These are phyloP conservation scores for Cladosporium colombiae DNA, from an alignment of 2,329 filamentous ascomycete species.

Conservation along the genomic window DNA sequence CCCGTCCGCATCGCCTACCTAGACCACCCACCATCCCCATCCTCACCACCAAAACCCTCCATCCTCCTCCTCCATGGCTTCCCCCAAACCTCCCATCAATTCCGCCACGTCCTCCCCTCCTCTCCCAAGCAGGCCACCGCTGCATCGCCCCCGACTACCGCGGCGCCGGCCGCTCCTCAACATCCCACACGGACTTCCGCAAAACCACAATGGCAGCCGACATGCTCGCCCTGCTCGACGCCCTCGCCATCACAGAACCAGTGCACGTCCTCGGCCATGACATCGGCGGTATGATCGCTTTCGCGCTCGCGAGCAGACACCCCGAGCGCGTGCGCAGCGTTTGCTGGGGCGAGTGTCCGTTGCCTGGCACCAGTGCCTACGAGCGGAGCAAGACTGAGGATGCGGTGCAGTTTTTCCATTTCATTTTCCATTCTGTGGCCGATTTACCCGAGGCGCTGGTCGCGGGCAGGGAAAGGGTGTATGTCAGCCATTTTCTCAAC, in stretches of 20 bases:
- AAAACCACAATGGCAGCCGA: constrained; percentile 46
- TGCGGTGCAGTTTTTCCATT: constrained; percentile 39
- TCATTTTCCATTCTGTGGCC: constrained; percentile 42
- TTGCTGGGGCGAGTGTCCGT: constrained; percentile 46
- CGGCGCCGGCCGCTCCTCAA: constrained; percentile 43
- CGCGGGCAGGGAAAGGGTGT: constrained; percentile 41
- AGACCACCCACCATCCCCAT: constrained; percentile 16
- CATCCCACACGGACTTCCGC: constrained; percentile 40
- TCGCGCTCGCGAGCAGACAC: constrained; percentile 43
- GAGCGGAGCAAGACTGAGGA: constrained; percentile 29
- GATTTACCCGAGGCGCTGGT: constrained; percentile 44
- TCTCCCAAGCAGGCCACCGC: constrained; percentile 41
- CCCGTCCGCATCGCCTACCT: constrained; percentile 28
- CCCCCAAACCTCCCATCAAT: constrained; percentile 48
- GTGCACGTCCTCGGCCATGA: constrained; percentile 51
- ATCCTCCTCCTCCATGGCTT: constrained; percentile 49
- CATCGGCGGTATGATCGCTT: constrained; percentile 51
- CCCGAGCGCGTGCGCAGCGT: constrained; percentile 39
- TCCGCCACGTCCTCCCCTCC: constrained; percentile 34
- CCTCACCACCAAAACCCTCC: constrained; percentile 29
- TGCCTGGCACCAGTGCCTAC: constrained; percentile 40
- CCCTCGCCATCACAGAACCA: constrained; percentile 37
- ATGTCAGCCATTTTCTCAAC: constrained; percentile 46
- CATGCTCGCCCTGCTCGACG: constrained; percentile 36
- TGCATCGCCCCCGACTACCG: constrained; percentile 47